Base-by-base conservation (phyloP, 345 rosid species). In the Gossypium mustelinum region DNA sequence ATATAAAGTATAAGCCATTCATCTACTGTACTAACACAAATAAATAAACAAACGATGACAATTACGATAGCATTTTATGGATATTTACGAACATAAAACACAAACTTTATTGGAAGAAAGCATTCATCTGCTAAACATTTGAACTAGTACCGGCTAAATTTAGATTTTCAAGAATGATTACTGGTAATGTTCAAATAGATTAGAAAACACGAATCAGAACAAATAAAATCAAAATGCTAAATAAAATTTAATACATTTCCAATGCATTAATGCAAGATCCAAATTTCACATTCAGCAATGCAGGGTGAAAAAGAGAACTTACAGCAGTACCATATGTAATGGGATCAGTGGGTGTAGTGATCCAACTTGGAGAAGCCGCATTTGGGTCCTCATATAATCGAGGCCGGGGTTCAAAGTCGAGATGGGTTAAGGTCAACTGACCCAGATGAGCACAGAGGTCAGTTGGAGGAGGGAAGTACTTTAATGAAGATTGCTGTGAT, bases 291-390 rank as follows among this genome's bases (percentile, higher is more conserved):
- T 60, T 60, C 14, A 60, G 41, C 65, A 60, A 6, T 60, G 3
- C 50, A 17, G 25, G 48, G 48, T 2, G 12, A 27, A 51, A 10
- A 4, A 9, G 2, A 44, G 25, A 12, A 16, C 79, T 75, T 75
- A 81, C 81, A 51, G 78, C 58, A 43, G 78, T 10, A 9, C 72
- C 81, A 72, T 57, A 74, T 74, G 20, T 24, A 50, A 77, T 8
- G 64, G 70, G 24, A 48, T 2, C 70, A 65, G 58, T 70, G 51
- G 65, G 76, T 45, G 12, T 4, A 14, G 69, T 43, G 70, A 57
- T 48, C 76, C 84, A 74, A 44, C 41, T 41, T 48, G 12, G 50
- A 57, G 78, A 68, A 64, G 18, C 78, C 9, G 16, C 80, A 65
- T 64, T 74, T 17, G 76, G 79, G 75, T 77, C 78, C 56, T 8